phyloP scores from a whole-genome alignment of 2,329 filamentous ascomycete genomes.

The Hymenoscyphus albidus region DNA sequence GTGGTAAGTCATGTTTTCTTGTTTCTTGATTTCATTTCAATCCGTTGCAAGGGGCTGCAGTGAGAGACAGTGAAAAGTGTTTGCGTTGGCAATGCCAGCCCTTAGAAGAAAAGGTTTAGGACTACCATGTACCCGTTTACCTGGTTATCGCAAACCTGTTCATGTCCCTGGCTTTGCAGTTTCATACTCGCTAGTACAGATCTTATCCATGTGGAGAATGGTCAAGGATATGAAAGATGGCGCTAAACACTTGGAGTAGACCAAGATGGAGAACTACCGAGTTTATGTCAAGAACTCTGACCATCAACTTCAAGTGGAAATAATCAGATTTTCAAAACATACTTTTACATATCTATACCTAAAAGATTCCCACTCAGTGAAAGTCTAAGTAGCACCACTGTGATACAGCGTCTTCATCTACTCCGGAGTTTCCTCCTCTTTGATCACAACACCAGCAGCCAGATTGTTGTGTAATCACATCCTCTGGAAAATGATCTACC shows the following conservation, averaged over 20 bases:
- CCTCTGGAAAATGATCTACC: too few species aligned
- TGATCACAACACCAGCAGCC: not conserved
- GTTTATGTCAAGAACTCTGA: not conserved
- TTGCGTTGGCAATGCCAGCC: too few species aligned
- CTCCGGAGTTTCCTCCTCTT: not conserved
- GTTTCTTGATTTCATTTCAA: too few species aligned
- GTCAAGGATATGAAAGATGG: not conserved
- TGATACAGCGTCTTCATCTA: not conserved
- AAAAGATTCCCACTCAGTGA: not conserved
- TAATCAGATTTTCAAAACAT: too few species aligned
- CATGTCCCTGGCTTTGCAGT: not conserved
- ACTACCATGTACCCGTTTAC: not conserved
- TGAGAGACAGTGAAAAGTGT: too few species aligned
- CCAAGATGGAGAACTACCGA: not conserved
- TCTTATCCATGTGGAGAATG: too few species aligned
- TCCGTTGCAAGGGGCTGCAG: too few species aligned
- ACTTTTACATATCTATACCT: not conserved
- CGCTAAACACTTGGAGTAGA: not conserved
- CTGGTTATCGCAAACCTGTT: not conserved
- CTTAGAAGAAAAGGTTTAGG: not conserved
- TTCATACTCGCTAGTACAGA: not conserved
- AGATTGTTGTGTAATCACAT: not conserved
- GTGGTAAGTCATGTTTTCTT: conserved; percentile 35
- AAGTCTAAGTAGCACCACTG: not conserved
- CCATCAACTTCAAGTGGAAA: too few species aligned